These are phyloP conservation scores for Globisporangium spinosum DNA, from an alignment of 352 stramenopile genomes.

Conservation along the genomic window DNA sequence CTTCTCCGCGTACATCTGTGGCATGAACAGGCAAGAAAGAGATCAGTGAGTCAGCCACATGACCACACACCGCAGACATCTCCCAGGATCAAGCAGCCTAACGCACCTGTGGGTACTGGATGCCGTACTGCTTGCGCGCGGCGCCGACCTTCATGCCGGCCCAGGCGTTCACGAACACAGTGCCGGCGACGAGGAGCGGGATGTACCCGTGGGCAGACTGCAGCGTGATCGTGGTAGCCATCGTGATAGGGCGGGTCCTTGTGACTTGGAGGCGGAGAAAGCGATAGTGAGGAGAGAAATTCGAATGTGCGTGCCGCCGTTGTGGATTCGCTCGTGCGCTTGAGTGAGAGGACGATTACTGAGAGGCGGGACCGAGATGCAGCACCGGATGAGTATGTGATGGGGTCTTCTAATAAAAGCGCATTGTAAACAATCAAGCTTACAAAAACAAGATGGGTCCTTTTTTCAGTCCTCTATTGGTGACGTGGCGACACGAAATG, in stretches of 20 bases:
- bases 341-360: neutral
- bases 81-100: too few species aligned
- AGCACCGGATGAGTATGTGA: neutral
- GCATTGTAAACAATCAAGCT: neutral
- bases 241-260: neutral
- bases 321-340: neutral
- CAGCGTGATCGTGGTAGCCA: slow-evolving; percentile 1
- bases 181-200: slow-evolving; percentile 6
- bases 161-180: slow-evolving; percentile 19
- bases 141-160: slow-evolving; percentile 18
- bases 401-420: neutral
- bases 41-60: neutral
- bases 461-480: neutral
- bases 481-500: neutral
- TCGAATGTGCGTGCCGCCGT: too few species aligned
- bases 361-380: neutral
- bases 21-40: neutral
- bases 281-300: neutral
- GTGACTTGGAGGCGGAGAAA: slow-evolving; percentile 4
- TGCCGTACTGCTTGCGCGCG: slow-evolving; percentile 13
- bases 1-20: slow-evolving; percentile 85
- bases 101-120: slow-evolving; percentile 16
- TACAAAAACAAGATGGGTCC: neutral
- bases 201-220: slow-evolving; percentile 19
- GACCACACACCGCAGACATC: neutral